Evolutionary conservation across 371 early-diverging fungal species (phyloP).

Genomic region (Apophysomyces sp.): DNA sequence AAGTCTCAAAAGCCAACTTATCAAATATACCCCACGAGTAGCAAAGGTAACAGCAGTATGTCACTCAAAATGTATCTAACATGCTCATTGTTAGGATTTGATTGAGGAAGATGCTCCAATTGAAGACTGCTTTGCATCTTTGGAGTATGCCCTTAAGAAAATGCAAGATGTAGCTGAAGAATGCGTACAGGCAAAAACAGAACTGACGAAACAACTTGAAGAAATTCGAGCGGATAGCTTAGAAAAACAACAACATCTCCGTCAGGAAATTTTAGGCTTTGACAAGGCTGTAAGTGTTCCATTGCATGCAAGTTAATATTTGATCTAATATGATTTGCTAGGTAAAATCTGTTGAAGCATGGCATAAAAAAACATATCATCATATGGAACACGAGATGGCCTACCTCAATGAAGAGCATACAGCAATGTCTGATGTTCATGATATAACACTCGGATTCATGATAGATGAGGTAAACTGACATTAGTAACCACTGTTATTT

Average conservation of each 20-base stretch:
- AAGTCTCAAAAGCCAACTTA: not conserved
- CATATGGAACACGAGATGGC: not conserved
- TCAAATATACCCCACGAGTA: not conserved
- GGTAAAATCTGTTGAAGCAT: not conserved
- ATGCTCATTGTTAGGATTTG: not conserved
- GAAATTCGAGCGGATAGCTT: constrained; percentile 7
- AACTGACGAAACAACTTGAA: constrained; percentile 8
- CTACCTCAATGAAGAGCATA: not conserved
- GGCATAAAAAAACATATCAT: not conserved
- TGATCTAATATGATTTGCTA: constrained; percentile 2
- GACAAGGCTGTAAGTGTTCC: not conserved
- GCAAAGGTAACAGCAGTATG: not conserved
- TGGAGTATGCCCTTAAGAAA: constrained; percentile 7
- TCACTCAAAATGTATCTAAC: not conserved
- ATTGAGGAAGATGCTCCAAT: constrained; percentile 4
- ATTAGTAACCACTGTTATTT: not conserved
- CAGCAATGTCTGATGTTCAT: not conserved
- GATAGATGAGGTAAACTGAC: not conserved
- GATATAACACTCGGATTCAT: not conserved
- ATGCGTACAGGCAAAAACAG: not conserved
- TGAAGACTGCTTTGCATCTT: constrained; percentile 5
- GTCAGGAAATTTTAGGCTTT: constrained; percentile 9
- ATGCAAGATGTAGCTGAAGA: constrained; percentile 15
- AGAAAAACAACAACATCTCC: constrained; percentile 3
- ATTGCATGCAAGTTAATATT: not conserved